phyloP scores from a whole-genome alignment of 352 stramenopile species.

The Hyaloperonospora brassicae region DNA sequence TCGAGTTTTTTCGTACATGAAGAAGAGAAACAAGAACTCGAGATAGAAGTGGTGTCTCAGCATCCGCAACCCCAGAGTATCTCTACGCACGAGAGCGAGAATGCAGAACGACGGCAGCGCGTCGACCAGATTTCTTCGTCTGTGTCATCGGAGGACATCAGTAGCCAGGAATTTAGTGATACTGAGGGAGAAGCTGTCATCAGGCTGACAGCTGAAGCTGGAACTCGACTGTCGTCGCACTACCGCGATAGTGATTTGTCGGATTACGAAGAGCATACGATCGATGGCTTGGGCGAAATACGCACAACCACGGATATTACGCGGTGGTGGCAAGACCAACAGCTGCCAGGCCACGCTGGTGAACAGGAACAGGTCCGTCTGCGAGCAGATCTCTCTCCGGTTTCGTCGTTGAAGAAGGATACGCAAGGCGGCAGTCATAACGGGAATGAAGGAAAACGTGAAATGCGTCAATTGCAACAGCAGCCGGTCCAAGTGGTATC shows the following conservation, averaged over 20 bases:
- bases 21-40: constrained; percentile 23
- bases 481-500: constrained; percentile 3
- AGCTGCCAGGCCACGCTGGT: constrained; percentile 10
- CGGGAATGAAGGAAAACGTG: constrained; percentile 5
- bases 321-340: constrained; percentile 38
- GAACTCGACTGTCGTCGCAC: constrained; percentile 16
- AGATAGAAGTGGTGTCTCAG: constrained; percentile 14
- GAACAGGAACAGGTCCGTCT: constrained; percentile 4
- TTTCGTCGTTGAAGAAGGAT: constrained; percentile 11
- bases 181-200: constrained; percentile 20
- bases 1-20: constrained; percentile 18
- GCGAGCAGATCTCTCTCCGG: constrained; percentile 13
- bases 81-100: constrained; percentile 15
- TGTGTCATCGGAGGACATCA: constrained; percentile 29
- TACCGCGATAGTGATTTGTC: constrained; percentile 30
- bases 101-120: constrained; percentile 3
- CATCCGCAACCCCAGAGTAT: constrained; percentile 12
- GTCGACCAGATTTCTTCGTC: constrained; percentile 26
- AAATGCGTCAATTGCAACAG: constrained; percentile 6
- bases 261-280: constrained; percentile 41
- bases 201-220: constrained; percentile 21
- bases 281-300: constrained; percentile 30
- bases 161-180: constrained; percentile 19
- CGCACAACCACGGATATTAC: constrained; percentile 40
- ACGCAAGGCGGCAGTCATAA: constrained; percentile 11